Conservation (phyloP, 2,329 filamentous ascomycete species). For the Byssothecium circinans region DNA sequence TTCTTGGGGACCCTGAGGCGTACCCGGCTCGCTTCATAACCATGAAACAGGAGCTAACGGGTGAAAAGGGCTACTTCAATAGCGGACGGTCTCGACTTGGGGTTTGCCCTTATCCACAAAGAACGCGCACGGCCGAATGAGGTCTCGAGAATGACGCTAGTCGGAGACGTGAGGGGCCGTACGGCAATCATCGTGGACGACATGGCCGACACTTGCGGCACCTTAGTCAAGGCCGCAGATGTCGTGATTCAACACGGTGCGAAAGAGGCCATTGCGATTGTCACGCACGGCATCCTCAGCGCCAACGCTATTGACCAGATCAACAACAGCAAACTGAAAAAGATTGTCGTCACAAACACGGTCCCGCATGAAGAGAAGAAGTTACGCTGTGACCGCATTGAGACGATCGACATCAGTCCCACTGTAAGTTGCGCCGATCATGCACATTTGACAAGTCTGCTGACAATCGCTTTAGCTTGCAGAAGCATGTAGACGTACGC, state of each 20-base stretch:
- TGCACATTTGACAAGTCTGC: slow-evolving; percentile 6
- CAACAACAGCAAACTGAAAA: slow-evolving; percentile 74
- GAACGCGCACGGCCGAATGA: slow-evolving; percentile 90
- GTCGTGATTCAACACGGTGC: slow-evolving; percentile 87
- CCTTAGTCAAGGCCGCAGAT: slow-evolving; percentile 81
- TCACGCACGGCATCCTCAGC: slow-evolving; percentile 89
- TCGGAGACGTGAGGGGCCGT: slow-evolving; percentile 88
- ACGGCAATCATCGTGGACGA: slow-evolving; percentile 96
- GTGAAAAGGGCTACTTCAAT: slow-evolving; percentile 75
- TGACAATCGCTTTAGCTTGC: slow-evolving; percentile 53
- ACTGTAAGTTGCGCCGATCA: slow-evolving; percentile 54
- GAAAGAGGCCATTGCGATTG: slow-evolving; percentile 86
- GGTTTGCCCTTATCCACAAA: slow-evolving; percentile 95
- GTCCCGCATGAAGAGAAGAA: slow-evolving; percentile 81
- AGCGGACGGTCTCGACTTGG: slow-evolving; percentile 85
- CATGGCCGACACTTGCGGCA: slow-evolving; percentile 96
- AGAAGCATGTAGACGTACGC: slow-evolving; percentile 71
- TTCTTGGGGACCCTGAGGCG: not conserved
- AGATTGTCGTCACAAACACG: slow-evolving; percentile 88
- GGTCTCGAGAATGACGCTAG: slow-evolving; percentile 92
- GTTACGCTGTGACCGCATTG: slow-evolving; percentile 73
- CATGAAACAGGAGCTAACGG: slow-evolving; percentile 15
- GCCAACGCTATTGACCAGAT: slow-evolving; percentile 85
- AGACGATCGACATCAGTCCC: slow-evolving; percentile 89
- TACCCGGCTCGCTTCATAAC: not conserved